These are phyloP conservation scores for Fusarium temperatum DNA, from an alignment of 2,329 filamentous ascomycete species.

Conservation along the genomic window DNA sequence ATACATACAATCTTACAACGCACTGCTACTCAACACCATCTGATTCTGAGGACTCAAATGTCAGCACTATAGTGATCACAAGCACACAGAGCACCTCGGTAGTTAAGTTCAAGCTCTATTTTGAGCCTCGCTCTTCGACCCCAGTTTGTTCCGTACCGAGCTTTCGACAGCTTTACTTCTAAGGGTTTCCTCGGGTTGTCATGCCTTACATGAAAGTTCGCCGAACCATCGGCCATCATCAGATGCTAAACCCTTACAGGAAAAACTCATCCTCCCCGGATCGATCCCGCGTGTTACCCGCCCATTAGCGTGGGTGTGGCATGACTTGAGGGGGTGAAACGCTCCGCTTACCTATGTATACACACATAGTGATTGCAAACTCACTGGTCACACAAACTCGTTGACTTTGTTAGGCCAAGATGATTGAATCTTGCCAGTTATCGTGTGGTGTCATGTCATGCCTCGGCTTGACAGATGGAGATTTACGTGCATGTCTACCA, in stretches of 20 bases:
- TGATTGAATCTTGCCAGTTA: background rate
- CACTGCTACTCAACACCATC: background rate
- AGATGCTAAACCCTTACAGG: slow-evolving; percentile 29
- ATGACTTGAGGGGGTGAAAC: slow-evolving; percentile 1
- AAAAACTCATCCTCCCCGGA: slow-evolving; percentile 35
- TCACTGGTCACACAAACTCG: background rate
- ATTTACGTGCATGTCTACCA: background rate
- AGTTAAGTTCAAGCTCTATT: background rate
- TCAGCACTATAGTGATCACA: background rate
- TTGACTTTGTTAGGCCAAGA: background rate
- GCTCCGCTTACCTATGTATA: background rate
- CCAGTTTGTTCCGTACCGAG: slow-evolving; percentile 1
- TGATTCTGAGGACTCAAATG: background rate
- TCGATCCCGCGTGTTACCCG: slow-evolving; percentile 35
- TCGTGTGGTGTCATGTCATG: background rate
- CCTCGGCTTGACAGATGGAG: slow-evolving; percentile 12
- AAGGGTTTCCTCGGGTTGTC: background rate
- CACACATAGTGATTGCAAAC: background rate
- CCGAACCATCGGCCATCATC: slow-evolving; percentile 16
- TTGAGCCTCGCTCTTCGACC: slow-evolving; percentile 1
- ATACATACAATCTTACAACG: background rate
- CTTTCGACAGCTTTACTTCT: background rate
- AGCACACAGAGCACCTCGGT: background rate
- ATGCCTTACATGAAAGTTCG: slow-evolving; percentile 7
- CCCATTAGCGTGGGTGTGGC: slow-evolving; percentile 32